Conservation (phyloP, 257 asterid genomes). For the Nicotiana paniculata region DNA sequence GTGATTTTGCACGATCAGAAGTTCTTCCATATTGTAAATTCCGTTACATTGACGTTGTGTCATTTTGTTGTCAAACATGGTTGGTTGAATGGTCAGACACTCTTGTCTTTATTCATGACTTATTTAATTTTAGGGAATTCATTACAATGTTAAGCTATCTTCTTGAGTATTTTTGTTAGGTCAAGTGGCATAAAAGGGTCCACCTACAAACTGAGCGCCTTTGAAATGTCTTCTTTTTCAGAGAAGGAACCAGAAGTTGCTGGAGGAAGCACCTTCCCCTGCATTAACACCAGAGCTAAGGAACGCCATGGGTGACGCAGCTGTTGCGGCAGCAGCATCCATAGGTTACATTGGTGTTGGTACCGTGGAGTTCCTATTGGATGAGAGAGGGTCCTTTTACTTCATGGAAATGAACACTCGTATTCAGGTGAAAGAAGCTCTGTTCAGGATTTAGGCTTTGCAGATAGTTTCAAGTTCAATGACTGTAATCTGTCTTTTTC, state of each 20-base stretch:
- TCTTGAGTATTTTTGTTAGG: not conserved
- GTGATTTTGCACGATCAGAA: not conserved
- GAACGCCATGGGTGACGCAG: constrained; percentile 99
- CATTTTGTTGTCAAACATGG: not conserved
- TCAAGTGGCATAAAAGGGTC: not conserved
- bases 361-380: constrained; percentile 91
- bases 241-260: constrained; percentile 96
- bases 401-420: constrained; percentile 99
- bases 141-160: not conserved
- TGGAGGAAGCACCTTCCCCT: constrained; percentile 99
- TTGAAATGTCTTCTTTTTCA: constrained; percentile 23
- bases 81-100: not conserved
- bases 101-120: not conserved
- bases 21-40: not conserved
- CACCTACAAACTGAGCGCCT: not conserved
- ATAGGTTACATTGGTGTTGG: constrained; percentile 97
- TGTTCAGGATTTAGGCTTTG: not conserved
- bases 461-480: not conserved
- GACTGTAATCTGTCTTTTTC: not conserved
- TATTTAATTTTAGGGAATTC: not conserved
- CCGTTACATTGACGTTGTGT: not conserved
- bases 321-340: constrained; percentile 98
- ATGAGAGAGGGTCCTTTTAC: constrained; percentile 94
- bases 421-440: constrained; percentile 67
- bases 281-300: constrained; percentile 88